A percentile compares a stretch with the other conserved stretches of the same genome.
phyloP scores from a whole-genome alignment of 2,329 filamentous ascomycete species.

The Colletotrichum gigasporum region DNA sequence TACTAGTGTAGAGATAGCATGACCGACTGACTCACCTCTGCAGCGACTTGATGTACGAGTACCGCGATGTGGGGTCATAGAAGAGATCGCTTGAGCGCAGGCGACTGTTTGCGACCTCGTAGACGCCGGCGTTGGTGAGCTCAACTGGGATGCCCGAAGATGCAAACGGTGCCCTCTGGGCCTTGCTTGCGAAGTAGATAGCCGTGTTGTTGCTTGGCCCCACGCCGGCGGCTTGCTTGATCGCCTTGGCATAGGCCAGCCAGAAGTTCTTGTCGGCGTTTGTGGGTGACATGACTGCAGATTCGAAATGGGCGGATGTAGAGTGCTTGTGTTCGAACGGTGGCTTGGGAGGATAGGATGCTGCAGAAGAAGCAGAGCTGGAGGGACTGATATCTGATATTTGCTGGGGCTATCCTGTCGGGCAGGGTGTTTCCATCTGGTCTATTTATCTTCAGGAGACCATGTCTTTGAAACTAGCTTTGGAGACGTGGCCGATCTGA shows the following conservation, averaged over 20 bases:
- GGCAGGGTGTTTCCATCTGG: no score
- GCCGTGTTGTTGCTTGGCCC: neutral
- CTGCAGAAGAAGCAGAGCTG: no score
- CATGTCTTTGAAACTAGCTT: no score
- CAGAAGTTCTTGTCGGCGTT: conserved; percentile 2
- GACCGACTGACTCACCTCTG: neutral
- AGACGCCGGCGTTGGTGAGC: neutral
- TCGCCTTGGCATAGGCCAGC: neutral
- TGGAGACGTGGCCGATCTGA: no score
- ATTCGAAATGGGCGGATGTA: no score
- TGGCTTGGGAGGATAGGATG: no score
- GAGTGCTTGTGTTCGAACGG: no score
- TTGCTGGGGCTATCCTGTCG: no score
- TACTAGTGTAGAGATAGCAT: neutral
- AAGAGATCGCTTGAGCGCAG: neutral
- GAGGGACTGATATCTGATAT: no score
- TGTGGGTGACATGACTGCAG: neutral
- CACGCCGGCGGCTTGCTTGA: neutral
- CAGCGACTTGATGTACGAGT: neutral
- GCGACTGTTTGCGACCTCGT: neutral
- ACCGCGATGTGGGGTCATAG: neutral
- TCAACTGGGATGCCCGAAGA: neutral
- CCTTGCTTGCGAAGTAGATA: neutral
- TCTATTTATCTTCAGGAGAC: no score
- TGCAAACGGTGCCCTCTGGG: neutral